Evolutionary conservation across 1,284 basidiomycete species (phyloP).

Genomic region (Pascua guehoae): DNA sequence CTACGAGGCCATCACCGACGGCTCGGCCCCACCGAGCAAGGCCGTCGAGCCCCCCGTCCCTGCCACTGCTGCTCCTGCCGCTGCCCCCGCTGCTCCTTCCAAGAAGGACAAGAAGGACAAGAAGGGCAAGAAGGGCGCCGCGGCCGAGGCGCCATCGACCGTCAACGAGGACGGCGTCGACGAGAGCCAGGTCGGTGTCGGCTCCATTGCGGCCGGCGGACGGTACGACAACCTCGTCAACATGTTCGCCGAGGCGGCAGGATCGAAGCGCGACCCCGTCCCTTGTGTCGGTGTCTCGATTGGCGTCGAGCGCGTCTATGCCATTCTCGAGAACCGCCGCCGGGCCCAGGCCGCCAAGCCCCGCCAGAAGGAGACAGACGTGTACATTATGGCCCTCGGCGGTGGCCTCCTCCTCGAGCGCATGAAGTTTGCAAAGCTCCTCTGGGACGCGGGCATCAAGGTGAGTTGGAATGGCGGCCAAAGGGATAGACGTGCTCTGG

Average conservation of each 20-base stretch:
- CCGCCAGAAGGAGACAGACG: slow-evolving; percentile 88
- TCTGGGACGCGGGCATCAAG: slow-evolving; percentile 86
- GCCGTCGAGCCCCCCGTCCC: slow-evolving; percentile 47
- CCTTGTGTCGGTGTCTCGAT: slow-evolving; percentile 94
- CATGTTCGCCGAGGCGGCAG: slow-evolving; percentile 79
- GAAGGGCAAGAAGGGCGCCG: slow-evolving; percentile 51
- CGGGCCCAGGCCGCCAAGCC: slow-evolving; percentile 59
- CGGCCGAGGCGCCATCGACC: slow-evolving; percentile 51
- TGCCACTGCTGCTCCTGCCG: slow-evolving; percentile 21
- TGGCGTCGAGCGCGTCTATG: slow-evolving; percentile 94
- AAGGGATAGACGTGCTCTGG: neutral
- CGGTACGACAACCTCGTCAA: slow-evolving; percentile 97
- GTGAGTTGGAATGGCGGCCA: slow-evolving; percentile 49
- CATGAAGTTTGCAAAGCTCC: slow-evolving; percentile 72
- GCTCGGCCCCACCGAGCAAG: slow-evolving; percentile 79
- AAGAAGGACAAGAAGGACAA: slow-evolving; percentile 31
- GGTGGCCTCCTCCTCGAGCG: slow-evolving; percentile 78
- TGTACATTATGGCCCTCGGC: slow-evolving; percentile 88
- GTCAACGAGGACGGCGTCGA: slow-evolving; percentile 78
- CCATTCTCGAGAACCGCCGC: slow-evolving; percentile 83
- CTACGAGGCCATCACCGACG: slow-evolving; percentile 92
- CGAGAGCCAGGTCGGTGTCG: slow-evolving; percentile 89
- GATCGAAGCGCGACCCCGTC: slow-evolving; percentile 57
- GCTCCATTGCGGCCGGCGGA: slow-evolving; percentile 95
- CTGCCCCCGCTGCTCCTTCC: too few relatives aligned